Conservation (phyloP, 2,329 filamentous ascomycete species). For the Sclerotinia glacialis region DNA sequence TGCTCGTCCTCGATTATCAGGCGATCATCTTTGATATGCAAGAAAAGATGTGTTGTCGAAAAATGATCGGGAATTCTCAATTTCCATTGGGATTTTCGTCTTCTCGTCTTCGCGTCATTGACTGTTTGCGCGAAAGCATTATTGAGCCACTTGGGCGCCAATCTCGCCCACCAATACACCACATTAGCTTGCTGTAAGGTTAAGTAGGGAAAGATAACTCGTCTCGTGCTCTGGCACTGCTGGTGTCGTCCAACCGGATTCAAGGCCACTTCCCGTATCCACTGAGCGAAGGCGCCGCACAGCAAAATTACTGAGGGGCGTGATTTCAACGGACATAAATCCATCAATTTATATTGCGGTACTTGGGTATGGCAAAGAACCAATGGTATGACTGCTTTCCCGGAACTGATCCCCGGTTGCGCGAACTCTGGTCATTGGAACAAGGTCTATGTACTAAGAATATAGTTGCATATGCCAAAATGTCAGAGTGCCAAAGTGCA, state of each 20-base stretch:
- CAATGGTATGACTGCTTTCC: neutral
- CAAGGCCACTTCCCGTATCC: neutral
- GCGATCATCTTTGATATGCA: neutral
- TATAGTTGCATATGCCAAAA: neutral
- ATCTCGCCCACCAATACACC: conserved; percentile 15
- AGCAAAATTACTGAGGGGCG: neutral
- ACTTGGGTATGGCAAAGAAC: neutral
- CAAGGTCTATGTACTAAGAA: neutral
- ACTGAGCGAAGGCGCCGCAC: neutral
- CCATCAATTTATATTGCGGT: conserved; percentile 1
- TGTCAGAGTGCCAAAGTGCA: no score
- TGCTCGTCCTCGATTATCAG: neutral
- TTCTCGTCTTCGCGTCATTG: neutral
- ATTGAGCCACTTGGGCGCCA: conserved; percentile 5
- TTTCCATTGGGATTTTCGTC: neutral
- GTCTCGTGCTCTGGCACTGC: neutral
- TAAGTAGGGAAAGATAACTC: neutral
- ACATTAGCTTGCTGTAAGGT: conserved; percentile 14
- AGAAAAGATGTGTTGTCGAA: conserved; percentile 3
- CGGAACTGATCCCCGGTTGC: neutral
- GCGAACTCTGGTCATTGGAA: neutral
- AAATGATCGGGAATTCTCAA: neutral
- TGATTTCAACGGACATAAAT: neutral
- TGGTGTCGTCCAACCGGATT: conserved; percentile 11
- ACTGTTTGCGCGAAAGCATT: neutral